These are phyloP conservation scores for Rhodotorula sp. DNA, from an alignment of 1,284 basidiomycete species.

Conservation along the genomic window DNA sequence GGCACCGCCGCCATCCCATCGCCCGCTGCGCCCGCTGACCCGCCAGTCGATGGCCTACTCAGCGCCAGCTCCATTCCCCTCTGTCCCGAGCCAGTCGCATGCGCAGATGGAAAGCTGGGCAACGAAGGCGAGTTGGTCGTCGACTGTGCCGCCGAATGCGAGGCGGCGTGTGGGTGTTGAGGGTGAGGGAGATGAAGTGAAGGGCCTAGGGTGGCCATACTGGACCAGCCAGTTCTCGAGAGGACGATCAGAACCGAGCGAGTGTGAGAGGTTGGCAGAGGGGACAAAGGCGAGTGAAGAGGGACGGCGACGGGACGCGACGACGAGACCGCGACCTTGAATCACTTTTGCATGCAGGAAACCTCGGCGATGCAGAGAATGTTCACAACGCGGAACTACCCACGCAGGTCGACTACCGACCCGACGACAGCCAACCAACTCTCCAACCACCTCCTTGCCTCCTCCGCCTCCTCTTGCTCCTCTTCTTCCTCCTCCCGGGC, in stretches of 20 bases:
- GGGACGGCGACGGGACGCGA: not conserved
- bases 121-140: no score
- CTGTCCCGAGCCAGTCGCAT: no score
- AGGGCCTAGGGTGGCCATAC: not conserved
- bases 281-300: not conserved
- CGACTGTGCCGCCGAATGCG: not conserved
- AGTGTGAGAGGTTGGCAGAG: not conserved
- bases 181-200: not conserved
- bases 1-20: not conserved
- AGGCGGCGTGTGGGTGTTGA: not conserved
- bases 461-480: slow-evolving; percentile 43
- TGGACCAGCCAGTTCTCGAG: not conserved
- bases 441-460: slow-evolving; percentile 58
- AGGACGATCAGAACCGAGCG: not conserved
- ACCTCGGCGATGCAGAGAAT: not conserved
- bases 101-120: no score
- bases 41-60: not conserved
- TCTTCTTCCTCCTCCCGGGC: slow-evolving; percentile 51
- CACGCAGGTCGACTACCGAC: slow-evolving; percentile 58
- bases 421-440: slow-evolving; percentile 71
- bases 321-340: not conserved
- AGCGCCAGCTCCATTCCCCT: no score
- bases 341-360: not conserved
- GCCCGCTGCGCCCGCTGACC: not conserved
- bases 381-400: not conserved